phyloP scores from a whole-genome alignment of 192 early-diverging fungal genomes.

The Linnemannia hyalina region DNA sequence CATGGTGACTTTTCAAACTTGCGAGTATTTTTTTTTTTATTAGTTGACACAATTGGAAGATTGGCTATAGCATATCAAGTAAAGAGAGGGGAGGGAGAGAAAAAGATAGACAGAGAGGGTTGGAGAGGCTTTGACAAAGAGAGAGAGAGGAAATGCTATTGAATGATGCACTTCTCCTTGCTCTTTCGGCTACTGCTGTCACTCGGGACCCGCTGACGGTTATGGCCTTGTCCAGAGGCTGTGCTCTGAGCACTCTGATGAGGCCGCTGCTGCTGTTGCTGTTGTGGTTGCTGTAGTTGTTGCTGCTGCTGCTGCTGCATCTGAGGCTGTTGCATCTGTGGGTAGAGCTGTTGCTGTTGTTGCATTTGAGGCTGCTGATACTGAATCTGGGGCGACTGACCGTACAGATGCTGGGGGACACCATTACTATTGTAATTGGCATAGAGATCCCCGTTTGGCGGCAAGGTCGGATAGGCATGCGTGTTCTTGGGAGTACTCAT shows the following conservation, averaged over 20 bases:
- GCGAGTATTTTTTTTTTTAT: background rate
- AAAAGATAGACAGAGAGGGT: background rate
- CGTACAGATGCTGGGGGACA: background rate
- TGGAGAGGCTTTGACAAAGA: background rate
- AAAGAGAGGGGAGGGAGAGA: background rate
- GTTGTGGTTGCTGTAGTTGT: background rate
- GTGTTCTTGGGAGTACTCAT: background rate
- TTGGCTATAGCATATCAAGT: background rate
- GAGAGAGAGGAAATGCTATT: background rate
- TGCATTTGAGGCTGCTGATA: background rate
- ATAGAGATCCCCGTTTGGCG: background rate
- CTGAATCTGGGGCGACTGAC: background rate
- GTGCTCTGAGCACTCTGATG: background rate
- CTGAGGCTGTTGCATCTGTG: background rate
- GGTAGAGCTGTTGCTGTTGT: background rate
- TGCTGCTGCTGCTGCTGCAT: background rate
- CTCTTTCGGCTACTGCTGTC: conserved; percentile 23
- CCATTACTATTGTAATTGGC: background rate
- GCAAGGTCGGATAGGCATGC: background rate
- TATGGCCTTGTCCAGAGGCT: conserved; percentile 8
- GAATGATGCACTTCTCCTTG: conserved; percentile 51
- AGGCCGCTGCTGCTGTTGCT: conserved; percentile 2
- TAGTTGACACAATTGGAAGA: background rate
- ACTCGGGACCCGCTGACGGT: conserved; percentile 29
- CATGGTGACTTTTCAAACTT: background rate